These are phyloP conservation scores for Solanum chacoense DNA, from an alignment of 305 asterid species.

Conservation along the genomic window DNA sequence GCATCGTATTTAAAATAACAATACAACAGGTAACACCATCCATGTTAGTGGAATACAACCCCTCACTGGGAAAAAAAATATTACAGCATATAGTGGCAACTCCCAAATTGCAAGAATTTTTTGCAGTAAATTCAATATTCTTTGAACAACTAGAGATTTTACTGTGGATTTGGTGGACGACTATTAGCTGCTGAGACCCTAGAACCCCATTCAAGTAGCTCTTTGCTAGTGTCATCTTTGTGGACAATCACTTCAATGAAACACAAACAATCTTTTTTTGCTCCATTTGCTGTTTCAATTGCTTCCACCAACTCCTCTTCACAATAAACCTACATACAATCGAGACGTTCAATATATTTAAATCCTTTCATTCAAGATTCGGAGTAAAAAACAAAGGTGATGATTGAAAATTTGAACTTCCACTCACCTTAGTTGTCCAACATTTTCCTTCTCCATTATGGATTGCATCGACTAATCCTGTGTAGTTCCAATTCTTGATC, in stretches of 20 bases:
- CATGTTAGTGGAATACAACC: not conserved
- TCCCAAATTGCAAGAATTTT: not conserved
- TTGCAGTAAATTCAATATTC: not conserved
- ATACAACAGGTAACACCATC: no score
- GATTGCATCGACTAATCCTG: slow-evolving; percentile 54
- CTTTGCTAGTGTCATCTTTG: slow-evolving; percentile 91
- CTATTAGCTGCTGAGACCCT: slow-evolving; percentile 75
- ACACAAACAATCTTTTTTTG: slow-evolving; percentile 56
- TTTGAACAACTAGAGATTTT: not conserved
- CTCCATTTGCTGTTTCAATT: slow-evolving; percentile 45
- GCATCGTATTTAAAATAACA: no score
- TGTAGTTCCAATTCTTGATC: slow-evolving; percentile 69
- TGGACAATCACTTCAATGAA: slow-evolving; percentile 80
- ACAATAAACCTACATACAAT: slow-evolving; percentile 26
- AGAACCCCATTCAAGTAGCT: slow-evolving; percentile 86
- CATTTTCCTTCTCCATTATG: slow-evolving; percentile 57
- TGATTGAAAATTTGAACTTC: not conserved
- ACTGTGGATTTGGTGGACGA: slow-evolving; percentile 91
- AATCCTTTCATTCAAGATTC: not conserved
- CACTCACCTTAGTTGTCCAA: slow-evolving; percentile 56
- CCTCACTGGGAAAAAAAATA: not conserved
- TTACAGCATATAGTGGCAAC: not conserved
- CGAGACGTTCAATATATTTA: not conserved
- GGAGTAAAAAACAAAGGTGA: not conserved
- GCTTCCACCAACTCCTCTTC: slow-evolving; percentile 75